Evolutionary conservation across 495 filamentous ascomycete genomes (phyloP).

Genomic region (Aspergillus kassunensis): DNA sequence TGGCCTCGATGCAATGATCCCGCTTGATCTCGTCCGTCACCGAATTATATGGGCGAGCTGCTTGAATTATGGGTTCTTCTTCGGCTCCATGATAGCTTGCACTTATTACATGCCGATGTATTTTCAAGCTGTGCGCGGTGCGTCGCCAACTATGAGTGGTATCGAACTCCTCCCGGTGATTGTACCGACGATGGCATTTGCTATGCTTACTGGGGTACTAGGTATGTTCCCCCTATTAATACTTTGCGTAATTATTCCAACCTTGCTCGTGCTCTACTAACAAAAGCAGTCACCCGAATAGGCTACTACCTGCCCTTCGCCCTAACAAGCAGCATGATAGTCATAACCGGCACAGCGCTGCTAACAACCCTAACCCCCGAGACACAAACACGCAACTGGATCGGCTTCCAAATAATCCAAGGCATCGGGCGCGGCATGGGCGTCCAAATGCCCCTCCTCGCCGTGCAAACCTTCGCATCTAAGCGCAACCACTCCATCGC

Average conservation of each 20-base stretch:
- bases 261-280: neutral
- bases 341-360: slow-evolving; percentile 58
- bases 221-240: neutral
- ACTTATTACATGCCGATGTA: slow-evolving; percentile 30
- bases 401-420: slow-evolving; percentile 60
- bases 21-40: slow-evolving; percentile 23
- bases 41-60: slow-evolving; percentile 22
- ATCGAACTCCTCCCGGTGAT: slow-evolving; percentile 32
- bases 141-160: slow-evolving; percentile 27
- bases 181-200: slow-evolving; percentile 30
- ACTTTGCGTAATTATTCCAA: neutral
- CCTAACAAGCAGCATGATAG: slow-evolving; percentile 45
- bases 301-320: slow-evolving; percentile 49
- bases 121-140: slow-evolving; percentile 27
- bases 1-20: slow-evolving; percentile 48
- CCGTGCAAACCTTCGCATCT: slow-evolving; percentile 64
- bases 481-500: slow-evolving; percentile 57
- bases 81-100: slow-evolving; percentile 5
- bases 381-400: slow-evolving; percentile 50
- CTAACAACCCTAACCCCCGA: slow-evolving; percentile 51
- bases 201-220: neutral
- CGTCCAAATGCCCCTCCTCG: slow-evolving; percentile 64
- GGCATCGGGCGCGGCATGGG: slow-evolving; percentile 66
- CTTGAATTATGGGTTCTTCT: slow-evolving; percentile 19
- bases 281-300: neutral